Conservation (phyloP, 2,329 filamentous ascomycete genomes). For the Sporothrix protearum region DNA sequence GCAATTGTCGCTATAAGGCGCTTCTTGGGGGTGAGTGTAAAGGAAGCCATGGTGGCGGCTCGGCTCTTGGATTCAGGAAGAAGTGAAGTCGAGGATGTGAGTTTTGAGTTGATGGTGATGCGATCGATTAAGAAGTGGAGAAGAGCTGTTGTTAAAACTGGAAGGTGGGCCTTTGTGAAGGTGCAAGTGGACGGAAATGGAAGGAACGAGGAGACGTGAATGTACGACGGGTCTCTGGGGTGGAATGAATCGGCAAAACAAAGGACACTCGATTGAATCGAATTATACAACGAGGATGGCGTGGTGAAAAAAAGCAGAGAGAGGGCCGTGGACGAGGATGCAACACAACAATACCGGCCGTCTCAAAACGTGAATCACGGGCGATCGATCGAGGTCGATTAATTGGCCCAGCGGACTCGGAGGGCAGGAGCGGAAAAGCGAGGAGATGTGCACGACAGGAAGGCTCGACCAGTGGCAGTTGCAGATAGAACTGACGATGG, state of each 20-base stretch:
- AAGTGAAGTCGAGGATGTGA: neutral
- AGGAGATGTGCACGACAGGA: neutral
- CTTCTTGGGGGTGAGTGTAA: slow-evolving; percentile 42
- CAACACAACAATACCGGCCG: neutral
- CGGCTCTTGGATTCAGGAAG: neutral
- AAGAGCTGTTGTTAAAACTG: neutral
- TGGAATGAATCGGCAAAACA: neutral
- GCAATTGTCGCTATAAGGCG: slow-evolving; percentile 47
- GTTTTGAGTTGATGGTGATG: neutral
- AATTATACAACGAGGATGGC: neutral
- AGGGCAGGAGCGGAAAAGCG: slow-evolving; percentile 1
- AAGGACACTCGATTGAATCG: neutral
- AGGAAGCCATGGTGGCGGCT: slow-evolving; percentile 35
- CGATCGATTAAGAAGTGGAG: neutral
- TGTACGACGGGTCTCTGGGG: neutral
- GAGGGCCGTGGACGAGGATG: neutral
- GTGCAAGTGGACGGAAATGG: neutral
- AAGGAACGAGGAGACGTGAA: slow-evolving; percentile 4
- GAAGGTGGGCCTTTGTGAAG: neutral
- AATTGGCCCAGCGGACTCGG: neutral
- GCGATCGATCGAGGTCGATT: neutral
- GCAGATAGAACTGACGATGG: neutral
- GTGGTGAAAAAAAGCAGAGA: neutral
- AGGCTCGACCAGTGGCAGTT: slow-evolving; percentile 7
- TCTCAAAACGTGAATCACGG: slow-evolving; percentile 4